Base-by-base conservation (phyloP, 352 stramenopile species). In the Ophiocytium majus region DNA sequence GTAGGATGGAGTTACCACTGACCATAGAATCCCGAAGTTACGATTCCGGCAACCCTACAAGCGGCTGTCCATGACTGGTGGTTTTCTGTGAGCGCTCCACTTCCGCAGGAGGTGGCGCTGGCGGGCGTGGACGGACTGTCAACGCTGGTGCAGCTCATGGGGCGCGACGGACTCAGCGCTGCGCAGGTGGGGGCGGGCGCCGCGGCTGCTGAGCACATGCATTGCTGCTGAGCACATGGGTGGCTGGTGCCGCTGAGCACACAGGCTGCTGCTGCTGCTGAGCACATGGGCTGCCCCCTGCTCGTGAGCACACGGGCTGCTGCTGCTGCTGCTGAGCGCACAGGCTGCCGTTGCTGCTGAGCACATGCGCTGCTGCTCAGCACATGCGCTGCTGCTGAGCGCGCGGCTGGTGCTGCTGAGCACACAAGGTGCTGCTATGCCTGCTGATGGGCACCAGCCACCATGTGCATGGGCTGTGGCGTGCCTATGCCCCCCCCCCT, bases 121-220 rank as follows among this genome's bases (percentile, higher is more conserved):
- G 64, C 80, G 19, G 83, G 83, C 0, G 74, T 87, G 5, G 83
- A 87, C 74, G 80, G 83, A 9, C 79, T 87, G 35, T 81, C 83
- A 0, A 87, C 71, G 34, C 76, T 87, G 71, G 83, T 85, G 5
- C 66, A 78, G 35, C 32, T 78, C 5, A 43, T 78, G 32, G 35
- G 66, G 32, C 35, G 32, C 35, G 35, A 78, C 32, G 66, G 66
- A 5, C 66, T 78, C 5, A 78, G 35, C 66, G 43, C 43, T 57
- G 32, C 35, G 66, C 32, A 78, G 66, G 66, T 78, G 35, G 23
- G 28, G 28, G 28, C 28, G 23, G 23, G 19, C 23, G 23, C 28
- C 28, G 57, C 28, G 28, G 23, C 23, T 23, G 23, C 28, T 23
- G 23, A 71, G 19, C 28, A 71, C 28, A 71, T 71, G 28, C 28